Percentiles rank a stretch among this genome's conserved stretches.
phyloP scores from a whole-genome alignment of 208 protist species.

The Herpetomonas tarakana region DNA sequence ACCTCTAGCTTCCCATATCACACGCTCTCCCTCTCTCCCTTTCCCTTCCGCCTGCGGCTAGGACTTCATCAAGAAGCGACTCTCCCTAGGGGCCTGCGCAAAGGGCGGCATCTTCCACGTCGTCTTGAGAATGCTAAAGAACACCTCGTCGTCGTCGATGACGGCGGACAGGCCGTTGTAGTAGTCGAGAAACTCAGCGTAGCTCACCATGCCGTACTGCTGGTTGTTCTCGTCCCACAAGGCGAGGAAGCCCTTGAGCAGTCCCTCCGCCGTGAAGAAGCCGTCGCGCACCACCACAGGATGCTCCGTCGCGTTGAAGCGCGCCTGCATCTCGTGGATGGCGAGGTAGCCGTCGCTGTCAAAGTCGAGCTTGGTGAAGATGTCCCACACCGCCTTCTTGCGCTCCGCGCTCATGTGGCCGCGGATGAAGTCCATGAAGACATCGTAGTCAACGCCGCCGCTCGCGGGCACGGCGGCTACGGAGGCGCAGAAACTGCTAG shows the following conservation, averaged over 20 bases:
- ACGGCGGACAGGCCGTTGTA: slow-evolving; percentile 90
- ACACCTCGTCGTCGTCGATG: slow-evolving; percentile 82
- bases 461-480: not conserved
- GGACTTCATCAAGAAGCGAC: too few relatives aligned
- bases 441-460: slow-evolving; percentile 73
- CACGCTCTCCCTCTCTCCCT: too few relatives aligned
- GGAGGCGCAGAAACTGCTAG: not conserved
- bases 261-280: slow-evolving; percentile 70
- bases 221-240: slow-evolving; percentile 84
- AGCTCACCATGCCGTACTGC: slow-evolving; percentile 75
- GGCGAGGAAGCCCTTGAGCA: slow-evolving; percentile 80
- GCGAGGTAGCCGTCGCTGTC: slow-evolving; percentile 70
- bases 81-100: not conserved
- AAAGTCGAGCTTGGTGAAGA: slow-evolving; percentile 84
- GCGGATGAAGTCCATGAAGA: slow-evolving; percentile 83
- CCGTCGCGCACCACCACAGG: slow-evolving; percentile 72
- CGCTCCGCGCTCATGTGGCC: slow-evolving; percentile 79
- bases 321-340: slow-evolving; percentile 75
- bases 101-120: slow-evolving; percentile 85
- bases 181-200: slow-evolving; percentile 90
- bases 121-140: slow-evolving; percentile 72
- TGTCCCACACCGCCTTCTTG: slow-evolving; percentile 73
- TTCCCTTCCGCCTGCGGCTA: too few relatives aligned
- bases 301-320: slow-evolving; percentile 82
- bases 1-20: not conserved